Conservation (phyloP, 2,329 filamentous ascomycete genomes). For the Monilinia fructigena region DNA sequence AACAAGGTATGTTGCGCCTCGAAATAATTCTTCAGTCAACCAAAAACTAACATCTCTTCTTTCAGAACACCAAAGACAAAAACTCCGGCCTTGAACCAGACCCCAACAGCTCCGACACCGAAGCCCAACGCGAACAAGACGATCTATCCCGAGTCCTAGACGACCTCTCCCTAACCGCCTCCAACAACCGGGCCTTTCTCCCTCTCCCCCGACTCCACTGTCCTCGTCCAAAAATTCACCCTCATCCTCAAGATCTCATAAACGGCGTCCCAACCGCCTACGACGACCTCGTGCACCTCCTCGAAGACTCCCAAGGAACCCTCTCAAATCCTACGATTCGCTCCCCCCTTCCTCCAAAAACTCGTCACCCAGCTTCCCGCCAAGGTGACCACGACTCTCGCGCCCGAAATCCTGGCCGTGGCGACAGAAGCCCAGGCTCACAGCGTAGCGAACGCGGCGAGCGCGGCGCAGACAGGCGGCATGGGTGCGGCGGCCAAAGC, state of each 20-base stretch:
- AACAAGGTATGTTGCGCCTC: conserved; percentile 33
- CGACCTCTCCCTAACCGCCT: conserved; percentile 76
- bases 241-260: conserved; percentile 84
- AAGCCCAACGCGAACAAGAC: conserved; percentile 55
- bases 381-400: conserved; percentile 73
- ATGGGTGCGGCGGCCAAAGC: conserved; percentile 61
- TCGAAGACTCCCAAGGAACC: conserved; percentile 61
- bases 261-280: conserved; percentile 94
- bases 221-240: conserved; percentile 80
- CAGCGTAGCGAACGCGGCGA: conserved; percentile 24
- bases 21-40: background rate
- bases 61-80: conserved; percentile 40
- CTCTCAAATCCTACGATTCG: conserved; percentile 60
- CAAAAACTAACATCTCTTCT: conserved; percentile 38
- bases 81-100: conserved; percentile 43
- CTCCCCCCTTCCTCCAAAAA: conserved; percentile 81
- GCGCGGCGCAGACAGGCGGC: conserved; percentile 32
- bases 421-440: conserved; percentile 66
- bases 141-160: conserved; percentile 81
- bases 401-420: conserved; percentile 77
- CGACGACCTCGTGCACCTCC: conserved; percentile 69
- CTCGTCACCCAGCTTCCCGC: conserved; percentile 80
- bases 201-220: conserved; percentile 78
- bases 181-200: conserved; percentile 85
- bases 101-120: conserved; percentile 42